These are phyloP conservation scores for Geranium brycei DNA, from an alignment of 345 rosid species.

Conservation along the genomic window DNA sequence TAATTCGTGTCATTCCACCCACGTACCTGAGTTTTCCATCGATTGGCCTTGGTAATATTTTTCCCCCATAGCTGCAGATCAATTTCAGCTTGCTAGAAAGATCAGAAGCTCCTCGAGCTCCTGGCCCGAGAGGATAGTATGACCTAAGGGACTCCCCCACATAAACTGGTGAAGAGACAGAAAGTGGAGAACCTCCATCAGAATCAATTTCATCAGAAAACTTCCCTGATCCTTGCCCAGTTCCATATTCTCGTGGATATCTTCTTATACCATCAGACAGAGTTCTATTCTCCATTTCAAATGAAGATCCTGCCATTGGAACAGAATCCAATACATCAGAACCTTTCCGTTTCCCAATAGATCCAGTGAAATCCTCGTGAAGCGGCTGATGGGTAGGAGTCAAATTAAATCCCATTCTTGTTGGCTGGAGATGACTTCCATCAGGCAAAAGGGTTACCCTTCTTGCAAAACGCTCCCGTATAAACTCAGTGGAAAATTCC, in stretches of 20 bases:
- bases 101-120: slow-evolving; percentile 16
- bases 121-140: slow-evolving; percentile 17
- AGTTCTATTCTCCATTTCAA: slow-evolving; percentile 19
- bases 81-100: slow-evolving; percentile 43
- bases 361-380: slow-evolving; percentile 29
- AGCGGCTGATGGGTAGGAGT: slow-evolving; percentile 18
- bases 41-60: slow-evolving; percentile 62
- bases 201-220: slow-evolving; percentile 11
- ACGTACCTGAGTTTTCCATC: slow-evolving; percentile 81
- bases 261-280: slow-evolving; percentile 14
- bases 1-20: slow-evolving; percentile 79
- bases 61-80: slow-evolving; percentile 81
- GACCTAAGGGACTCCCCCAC: slow-evolving; percentile 29
- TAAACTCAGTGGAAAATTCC: slow-evolving; percentile 59
- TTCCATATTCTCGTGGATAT: slow-evolving; percentile 18
- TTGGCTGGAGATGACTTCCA: slow-evolving; percentile 11
- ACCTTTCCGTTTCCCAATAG: slow-evolving; percentile 21
- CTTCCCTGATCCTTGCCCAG: slow-evolving; percentile 11
- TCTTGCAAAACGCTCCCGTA: slow-evolving; percentile 36
- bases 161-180: slow-evolving; percentile 5
- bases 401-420: slow-evolving; percentile 12
- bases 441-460: slow-evolving; percentile 16
- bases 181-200: slow-evolving; percentile 12
- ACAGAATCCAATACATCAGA: slow-evolving; percentile 28
- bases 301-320: slow-evolving; percentile 10